Conservation (phyloP, 192 early-diverging fungal species). For the Neocallimastix lanati region DNA sequence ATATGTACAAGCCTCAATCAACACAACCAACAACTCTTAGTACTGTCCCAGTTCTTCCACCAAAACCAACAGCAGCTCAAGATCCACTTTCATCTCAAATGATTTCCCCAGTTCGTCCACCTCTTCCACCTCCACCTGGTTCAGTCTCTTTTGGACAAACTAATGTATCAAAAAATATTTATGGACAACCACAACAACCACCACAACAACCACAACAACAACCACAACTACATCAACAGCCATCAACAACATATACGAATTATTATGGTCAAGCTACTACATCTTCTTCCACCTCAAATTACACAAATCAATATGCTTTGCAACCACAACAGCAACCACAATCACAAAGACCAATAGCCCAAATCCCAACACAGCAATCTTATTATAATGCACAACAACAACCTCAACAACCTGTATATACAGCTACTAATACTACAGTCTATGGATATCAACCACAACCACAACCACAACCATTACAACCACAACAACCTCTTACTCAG, state of each 20-base stretch:
- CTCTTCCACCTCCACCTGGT: neutral
- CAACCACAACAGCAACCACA: neutral
- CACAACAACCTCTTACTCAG: no score
- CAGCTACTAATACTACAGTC: no score
- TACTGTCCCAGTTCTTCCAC: neutral
- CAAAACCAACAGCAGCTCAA: neutral
- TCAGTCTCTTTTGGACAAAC: constrained; percentile 1
- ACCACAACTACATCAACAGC: neutral
- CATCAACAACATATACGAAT: constrained; percentile 1
- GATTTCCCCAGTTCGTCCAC: neutral
- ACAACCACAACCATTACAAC: no score
- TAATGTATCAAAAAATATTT: neutral
- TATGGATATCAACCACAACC: no score
- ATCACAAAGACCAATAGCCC: neutral
- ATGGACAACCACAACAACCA: constrained; percentile 1
- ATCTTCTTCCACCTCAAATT: neutral
- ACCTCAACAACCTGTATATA: neutral
- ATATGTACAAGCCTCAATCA: neutral
- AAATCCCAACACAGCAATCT: neutral
- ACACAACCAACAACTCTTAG: neutral
- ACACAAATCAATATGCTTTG: neutral
- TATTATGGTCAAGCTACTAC: constrained; percentile 2
- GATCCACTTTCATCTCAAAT: neutral
- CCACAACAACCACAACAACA: neutral
- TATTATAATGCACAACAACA: constrained; percentile 6